A percentile compares a stretch with the other conserved stretches of the same genome.
These are phyloP conservation scores for Leucosporidium scottii DNA, from an alignment of 768 basidiomycete genomes.

Conservation along the genomic window DNA sequence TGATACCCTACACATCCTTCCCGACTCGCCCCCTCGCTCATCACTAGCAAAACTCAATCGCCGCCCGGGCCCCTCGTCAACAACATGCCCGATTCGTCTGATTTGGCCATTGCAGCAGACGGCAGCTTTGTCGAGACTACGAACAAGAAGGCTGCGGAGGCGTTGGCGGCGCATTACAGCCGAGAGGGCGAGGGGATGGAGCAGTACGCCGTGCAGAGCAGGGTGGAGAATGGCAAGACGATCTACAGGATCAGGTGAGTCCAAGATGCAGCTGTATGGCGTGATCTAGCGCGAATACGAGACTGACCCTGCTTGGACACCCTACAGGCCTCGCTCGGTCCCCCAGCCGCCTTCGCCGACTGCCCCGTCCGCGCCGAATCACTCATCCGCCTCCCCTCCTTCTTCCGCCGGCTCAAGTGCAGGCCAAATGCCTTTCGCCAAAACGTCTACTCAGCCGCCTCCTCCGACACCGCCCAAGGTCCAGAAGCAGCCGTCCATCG, in stretches of 20 bases:
- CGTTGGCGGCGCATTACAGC: conserved; percentile 22
- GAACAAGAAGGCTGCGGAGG: conserved; percentile 20
- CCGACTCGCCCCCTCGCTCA: too few species aligned
- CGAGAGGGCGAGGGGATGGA: conserved; percentile 8
- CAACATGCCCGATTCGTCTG: neutral
- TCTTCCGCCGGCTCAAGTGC: too few species aligned
- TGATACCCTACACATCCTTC: too few species aligned
- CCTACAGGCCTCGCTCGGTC: conserved; percentile 4
- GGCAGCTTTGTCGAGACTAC: conserved; percentile 36
- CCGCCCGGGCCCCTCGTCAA: too few species aligned
- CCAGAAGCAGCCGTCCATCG: neutral
- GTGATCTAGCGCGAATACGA: too few species aligned
- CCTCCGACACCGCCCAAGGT: neutral
- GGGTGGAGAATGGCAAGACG: conserved; percentile 23
- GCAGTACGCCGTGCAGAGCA: conserved; percentile 18
- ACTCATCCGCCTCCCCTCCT: neutral
- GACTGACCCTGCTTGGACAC: too few species aligned
- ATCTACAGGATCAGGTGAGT: conserved; percentile 34
- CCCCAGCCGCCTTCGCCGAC: neutral
- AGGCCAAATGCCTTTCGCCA: conserved; percentile 14
- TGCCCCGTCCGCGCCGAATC: neutral
- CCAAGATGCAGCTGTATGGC: neutral
- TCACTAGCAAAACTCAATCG: too few species aligned
- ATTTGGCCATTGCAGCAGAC: conserved; percentile 17
- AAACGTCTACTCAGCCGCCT: conserved; percentile 1